Evolutionary conservation across 2,329 filamentous ascomycete genomes (phyloP).

Genomic region (Thelonectria blattea): DNA sequence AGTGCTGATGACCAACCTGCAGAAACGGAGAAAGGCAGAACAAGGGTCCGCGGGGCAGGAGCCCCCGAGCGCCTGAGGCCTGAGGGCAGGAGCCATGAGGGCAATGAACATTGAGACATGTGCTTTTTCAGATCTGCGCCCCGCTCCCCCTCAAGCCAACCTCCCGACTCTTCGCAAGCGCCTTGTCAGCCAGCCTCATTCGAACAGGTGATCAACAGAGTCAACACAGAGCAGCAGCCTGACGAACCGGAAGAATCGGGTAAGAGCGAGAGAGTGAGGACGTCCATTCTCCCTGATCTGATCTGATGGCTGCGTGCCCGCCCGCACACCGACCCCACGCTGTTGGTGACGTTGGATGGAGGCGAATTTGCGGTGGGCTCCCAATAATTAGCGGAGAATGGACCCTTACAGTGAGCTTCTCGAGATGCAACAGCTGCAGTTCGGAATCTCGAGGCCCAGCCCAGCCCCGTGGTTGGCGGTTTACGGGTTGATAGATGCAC

Average conservation of each 20-base stretch:
- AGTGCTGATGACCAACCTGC: conserved; percentile 7
- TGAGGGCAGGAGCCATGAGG: not conserved
- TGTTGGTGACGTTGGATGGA: not conserved
- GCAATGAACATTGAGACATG: conserved; percentile 3
- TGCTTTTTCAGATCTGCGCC: conserved; percentile 13
- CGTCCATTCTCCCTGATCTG: not conserved
- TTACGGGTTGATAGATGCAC: conserved; percentile 1
- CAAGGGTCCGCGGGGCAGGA: not conserved
- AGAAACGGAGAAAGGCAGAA: not conserved
- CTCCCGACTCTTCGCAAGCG: not conserved
- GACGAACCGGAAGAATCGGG: not conserved
- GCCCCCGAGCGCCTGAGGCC: no score
- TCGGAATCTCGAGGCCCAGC: not conserved
- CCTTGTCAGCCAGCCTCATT: not conserved
- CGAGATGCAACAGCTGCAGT: not conserved
- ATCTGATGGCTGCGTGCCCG: not conserved
- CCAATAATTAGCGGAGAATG: conserved; percentile 8
- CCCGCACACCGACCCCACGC: not conserved
- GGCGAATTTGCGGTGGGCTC: conserved; percentile 2
- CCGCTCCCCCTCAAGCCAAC: conserved; percentile 10
- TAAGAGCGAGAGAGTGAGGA: not conserved
- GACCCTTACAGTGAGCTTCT: conserved; percentile 2
- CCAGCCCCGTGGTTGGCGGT: conserved; percentile 9
- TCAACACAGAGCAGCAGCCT: not conserved
- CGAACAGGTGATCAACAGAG: not conserved